These are phyloP conservation scores for Aspergillus indologenus DNA, from an alignment of 495 filamentous ascomycete species.

Conservation along the genomic window DNA sequence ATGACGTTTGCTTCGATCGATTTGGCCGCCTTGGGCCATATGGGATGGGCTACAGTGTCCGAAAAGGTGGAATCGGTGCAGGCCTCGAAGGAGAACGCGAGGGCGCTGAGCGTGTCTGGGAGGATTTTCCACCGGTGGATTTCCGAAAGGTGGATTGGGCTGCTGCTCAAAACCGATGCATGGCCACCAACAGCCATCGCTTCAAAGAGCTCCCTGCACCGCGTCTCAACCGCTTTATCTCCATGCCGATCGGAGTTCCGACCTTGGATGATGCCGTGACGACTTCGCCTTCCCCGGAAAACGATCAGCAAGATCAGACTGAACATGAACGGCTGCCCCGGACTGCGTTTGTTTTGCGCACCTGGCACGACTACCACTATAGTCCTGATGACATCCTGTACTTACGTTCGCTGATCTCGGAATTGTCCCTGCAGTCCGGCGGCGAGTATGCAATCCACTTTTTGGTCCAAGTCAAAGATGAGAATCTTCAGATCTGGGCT, in stretches of 20 bases:
- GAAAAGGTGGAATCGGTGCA: constrained; percentile 75
- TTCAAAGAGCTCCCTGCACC: constrained; percentile 54
- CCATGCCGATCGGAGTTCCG: constrained; percentile 41
- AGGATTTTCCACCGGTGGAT: constrained; percentile 63
- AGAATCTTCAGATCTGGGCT: constrained; percentile 62
- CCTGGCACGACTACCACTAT: constrained; percentile 60
- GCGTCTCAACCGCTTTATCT: constrained; percentile 42
- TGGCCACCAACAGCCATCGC: constrained; percentile 63
- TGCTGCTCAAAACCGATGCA: constrained; percentile 67
- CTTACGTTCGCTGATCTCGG: constrained; percentile 57
- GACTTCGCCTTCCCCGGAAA: not conserved
- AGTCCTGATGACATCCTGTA: constrained; percentile 51
- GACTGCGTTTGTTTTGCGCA: constrained; percentile 60
- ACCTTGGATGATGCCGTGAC: constrained; percentile 15
- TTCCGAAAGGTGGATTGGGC: constrained; percentile 74
- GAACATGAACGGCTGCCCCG: constrained; percentile 44
- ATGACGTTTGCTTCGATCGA: constrained; percentile 92
- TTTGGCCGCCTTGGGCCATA: constrained; percentile 88
- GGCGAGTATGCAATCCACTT: constrained; percentile 64
- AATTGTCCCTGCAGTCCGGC: constrained; percentile 60
- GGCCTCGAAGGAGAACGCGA: constrained; percentile 77
- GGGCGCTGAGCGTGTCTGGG: constrained; percentile 72
- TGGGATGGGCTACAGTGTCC: constrained; percentile 76
- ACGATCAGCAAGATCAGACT: constrained; percentile 10
- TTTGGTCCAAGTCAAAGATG: constrained; percentile 64